These are phyloP conservation scores for Darksidea phi DNA, from an alignment of 495 filamentous ascomycete genomes.

Conservation along the genomic window DNA sequence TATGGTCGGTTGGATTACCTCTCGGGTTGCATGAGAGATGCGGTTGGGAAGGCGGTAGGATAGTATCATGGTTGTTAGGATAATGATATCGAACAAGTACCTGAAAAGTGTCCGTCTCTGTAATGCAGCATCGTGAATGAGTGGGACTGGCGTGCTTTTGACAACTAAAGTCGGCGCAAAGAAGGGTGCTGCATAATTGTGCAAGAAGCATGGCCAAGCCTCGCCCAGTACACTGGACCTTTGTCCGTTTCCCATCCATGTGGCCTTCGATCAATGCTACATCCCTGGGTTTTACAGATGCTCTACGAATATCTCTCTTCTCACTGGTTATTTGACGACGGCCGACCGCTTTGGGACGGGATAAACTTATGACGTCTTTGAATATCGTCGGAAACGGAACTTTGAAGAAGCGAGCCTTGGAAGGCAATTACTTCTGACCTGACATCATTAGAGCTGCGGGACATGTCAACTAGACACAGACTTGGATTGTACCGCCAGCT, in stretches of 20 bases:
- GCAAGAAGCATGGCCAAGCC: slow-evolving; percentile 1
- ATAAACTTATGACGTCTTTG: slow-evolving; percentile 5
- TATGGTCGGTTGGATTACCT: slow-evolving; percentile 3
- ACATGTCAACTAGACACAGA: too few species aligned
- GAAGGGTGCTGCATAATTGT: too few species aligned
- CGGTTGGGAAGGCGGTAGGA: slow-evolving; percentile 3
- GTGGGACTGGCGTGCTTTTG: not conserved
- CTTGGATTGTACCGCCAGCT: too few species aligned
- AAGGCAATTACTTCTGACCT: not conserved
- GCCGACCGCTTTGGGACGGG: not conserved
- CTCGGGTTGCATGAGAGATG: not conserved
- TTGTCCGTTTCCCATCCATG: too few species aligned
- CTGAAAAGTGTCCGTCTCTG: not conserved
- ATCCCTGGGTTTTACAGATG: too few species aligned
- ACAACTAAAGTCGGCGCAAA: too few species aligned
- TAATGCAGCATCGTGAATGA: not conserved
- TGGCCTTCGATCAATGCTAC: too few species aligned
- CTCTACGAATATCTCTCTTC: too few species aligned
- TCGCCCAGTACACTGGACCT: not conserved
- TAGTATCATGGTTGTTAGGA: slow-evolving; percentile 27
- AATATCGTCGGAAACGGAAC: not conserved
- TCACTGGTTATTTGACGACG: not conserved
- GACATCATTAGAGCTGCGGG: too few species aligned
- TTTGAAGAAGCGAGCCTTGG: not conserved
- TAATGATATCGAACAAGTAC: slow-evolving; percentile 16